Conservation (phyloP, 2,329 filamentous ascomycete species). For the Neofusicoccum kwambonambiense region DNA sequence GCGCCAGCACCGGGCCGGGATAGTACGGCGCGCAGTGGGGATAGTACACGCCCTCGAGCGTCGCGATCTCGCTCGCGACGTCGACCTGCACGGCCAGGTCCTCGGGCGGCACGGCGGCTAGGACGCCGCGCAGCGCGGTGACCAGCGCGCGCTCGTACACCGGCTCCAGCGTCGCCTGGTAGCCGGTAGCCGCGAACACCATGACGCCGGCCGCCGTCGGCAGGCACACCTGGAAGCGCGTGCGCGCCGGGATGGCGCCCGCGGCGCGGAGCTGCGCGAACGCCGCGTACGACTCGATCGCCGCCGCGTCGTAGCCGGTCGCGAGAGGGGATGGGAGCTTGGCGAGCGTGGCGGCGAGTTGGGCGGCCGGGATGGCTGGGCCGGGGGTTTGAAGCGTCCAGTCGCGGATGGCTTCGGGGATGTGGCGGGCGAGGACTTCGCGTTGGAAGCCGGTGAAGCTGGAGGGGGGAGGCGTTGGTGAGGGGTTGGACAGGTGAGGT, state of each 20-base stretch:
- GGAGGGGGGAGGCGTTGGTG: no score
- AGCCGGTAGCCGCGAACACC: constrained; percentile 21
- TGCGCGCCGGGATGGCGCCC: constrained; percentile 27
- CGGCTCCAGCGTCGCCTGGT: constrained; percentile 29
- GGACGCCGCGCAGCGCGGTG: constrained; percentile 27
- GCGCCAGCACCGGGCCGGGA: constrained; percentile 29
- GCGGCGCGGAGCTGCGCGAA: constrained; percentile 30
- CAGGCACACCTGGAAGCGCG: constrained; percentile 37
- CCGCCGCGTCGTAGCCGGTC: constrained; percentile 34
- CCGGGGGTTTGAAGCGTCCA: neutral
- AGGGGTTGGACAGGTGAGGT: no score
- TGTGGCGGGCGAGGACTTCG: constrained; percentile 3
- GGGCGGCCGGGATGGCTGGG: neutral
- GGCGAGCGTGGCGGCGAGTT: constrained; percentile 9
- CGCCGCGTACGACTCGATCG: constrained; percentile 32
- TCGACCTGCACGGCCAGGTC: constrained; percentile 39
- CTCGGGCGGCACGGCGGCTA: constrained; percentile 31
- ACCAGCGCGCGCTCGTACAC: constrained; percentile 34
- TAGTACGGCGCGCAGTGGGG: constrained; percentile 32
- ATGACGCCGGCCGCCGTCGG: constrained; percentile 26
- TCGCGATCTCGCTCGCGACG: constrained; percentile 33
- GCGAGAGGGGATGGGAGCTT: constrained; percentile 18
- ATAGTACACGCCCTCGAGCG: constrained; percentile 26
- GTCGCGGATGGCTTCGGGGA: neutral
- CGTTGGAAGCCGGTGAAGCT: constrained; percentile 20